These are phyloP conservation scores for Penicillium psychrofluorescens DNA, from an alignment of 495 filamentous ascomycete genomes.

Conservation along the genomic window DNA sequence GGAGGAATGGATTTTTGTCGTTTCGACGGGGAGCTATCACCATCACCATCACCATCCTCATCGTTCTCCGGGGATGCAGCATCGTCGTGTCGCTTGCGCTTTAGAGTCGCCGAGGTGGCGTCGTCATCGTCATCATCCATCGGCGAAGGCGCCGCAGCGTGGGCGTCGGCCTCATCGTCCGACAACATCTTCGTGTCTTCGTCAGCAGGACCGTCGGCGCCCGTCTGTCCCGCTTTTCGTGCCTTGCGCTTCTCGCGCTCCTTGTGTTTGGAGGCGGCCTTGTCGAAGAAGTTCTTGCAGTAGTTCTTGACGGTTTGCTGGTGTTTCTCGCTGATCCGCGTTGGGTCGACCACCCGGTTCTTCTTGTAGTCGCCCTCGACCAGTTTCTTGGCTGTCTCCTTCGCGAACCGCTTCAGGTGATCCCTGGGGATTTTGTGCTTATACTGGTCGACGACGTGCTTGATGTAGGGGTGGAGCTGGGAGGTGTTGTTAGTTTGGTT, in stretches of 20 bases:
- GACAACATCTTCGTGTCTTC: slow-evolving; percentile 43
- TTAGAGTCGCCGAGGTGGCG: slow-evolving; percentile 11
- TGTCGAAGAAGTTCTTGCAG: slow-evolving; percentile 79
- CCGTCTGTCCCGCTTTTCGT: slow-evolving; percentile 33
- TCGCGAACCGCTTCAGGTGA: slow-evolving; percentile 78
- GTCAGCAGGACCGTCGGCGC: slow-evolving; percentile 21
- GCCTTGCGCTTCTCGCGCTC: slow-evolving; percentile 60
- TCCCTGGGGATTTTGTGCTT: slow-evolving; percentile 77
- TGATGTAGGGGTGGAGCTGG: slow-evolving; percentile 76
- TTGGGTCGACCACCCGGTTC: slow-evolving; percentile 73
- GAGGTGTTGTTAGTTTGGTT: slow-evolving; percentile 3
- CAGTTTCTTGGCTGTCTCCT: slow-evolving; percentile 80
- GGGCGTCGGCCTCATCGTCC: slow-evolving; percentile 43
- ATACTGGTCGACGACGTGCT: slow-evolving; percentile 79
- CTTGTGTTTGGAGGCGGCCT: slow-evolving; percentile 67
- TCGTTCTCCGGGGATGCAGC: slow-evolving; percentile 55
- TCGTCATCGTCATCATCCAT: slow-evolving; percentile 21
- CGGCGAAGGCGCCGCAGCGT: slow-evolving; percentile 15
- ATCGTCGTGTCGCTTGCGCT: slow-evolving; percentile 18
- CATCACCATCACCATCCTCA: slow-evolving; percentile 20
- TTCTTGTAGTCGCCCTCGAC: slow-evolving; percentile 87
- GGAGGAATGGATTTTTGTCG: slow-evolving; percentile 34
- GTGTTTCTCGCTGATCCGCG: slow-evolving; percentile 69
- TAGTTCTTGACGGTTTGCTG: slow-evolving; percentile 73
- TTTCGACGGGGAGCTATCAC: slow-evolving; percentile 25